These are phyloP conservation scores for Kalmanozyma brasiliensis DNA, from an alignment of 1,284 basidiomycete genomes.

Conservation along the genomic window DNA sequence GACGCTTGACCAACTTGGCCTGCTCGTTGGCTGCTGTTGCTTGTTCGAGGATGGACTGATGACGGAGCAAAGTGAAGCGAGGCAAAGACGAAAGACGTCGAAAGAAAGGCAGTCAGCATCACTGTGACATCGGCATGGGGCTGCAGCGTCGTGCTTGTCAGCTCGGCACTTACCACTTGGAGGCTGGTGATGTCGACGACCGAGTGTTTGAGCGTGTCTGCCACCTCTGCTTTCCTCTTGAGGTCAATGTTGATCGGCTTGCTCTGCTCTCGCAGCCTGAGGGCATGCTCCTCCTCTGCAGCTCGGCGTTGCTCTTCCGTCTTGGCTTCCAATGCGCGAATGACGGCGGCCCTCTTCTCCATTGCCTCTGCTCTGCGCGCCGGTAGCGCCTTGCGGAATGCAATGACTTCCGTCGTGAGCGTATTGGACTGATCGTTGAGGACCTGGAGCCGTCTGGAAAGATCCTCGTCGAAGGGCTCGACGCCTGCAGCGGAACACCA, in stretches of 20 bases:
- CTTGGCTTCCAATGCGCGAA: constrained; percentile 38
- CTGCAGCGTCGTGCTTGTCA: no score
- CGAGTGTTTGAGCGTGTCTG: constrained; percentile 38
- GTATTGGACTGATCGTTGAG: constrained; percentile 42
- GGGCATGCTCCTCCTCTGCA: constrained; percentile 22
- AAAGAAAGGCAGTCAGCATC: neutral
- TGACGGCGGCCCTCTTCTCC: constrained; percentile 35
- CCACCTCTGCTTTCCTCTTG: constrained; percentile 41
- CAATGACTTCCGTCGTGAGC: constrained; percentile 44
- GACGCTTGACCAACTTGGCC: constrained; percentile 43
- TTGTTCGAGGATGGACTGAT: constrained; percentile 44
- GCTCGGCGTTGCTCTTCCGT: constrained; percentile 40
- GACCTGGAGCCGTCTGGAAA: constrained; percentile 33
- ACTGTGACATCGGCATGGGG: no score
- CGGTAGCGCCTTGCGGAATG: constrained; percentile 35
- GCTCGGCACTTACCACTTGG: constrained; percentile 30
- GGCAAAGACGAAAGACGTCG: no score
- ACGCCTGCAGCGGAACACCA: constrained; percentile 19
- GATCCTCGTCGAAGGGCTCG: constrained; percentile 46
- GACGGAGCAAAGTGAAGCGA: neutral
- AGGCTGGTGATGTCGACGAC: constrained; percentile 43
- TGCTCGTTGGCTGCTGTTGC: constrained; percentile 46
- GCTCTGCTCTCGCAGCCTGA: constrained; percentile 20
- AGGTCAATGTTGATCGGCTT: constrained; percentile 34
- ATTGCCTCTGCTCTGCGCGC: constrained; percentile 41